phyloP scores from a whole-genome alignment of 129 eudicot genomes.

The Flaveria robusta region DNA sequence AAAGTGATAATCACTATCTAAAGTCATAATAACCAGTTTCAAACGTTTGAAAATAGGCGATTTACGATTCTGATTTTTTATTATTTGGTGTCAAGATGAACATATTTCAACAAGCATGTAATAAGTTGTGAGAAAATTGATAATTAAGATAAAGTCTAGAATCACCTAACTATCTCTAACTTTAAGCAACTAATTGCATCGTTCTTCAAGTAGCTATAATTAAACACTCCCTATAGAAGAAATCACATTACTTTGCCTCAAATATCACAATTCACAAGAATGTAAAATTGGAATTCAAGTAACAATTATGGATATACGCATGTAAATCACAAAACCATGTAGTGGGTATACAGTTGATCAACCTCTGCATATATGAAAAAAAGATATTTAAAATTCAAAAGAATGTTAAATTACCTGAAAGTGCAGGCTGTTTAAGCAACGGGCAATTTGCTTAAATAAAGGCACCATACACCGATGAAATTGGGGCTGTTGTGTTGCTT shows the following conservation, averaged over 20 bases:
- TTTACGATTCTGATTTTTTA: not conserved
- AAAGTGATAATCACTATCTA: not conserved
- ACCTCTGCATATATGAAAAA: not conserved
- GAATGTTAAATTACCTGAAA: constrained; percentile 61
- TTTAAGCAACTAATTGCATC: not conserved
- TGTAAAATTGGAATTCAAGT: not conserved
- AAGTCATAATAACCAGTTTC: not conserved
- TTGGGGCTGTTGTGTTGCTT: constrained; percentile 73
- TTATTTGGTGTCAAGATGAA: not conserved
- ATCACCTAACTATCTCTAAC: not conserved
- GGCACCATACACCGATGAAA: constrained; percentile 87
- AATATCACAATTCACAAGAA: constrained; percentile 4
- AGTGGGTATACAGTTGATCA: not conserved
- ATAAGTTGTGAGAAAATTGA: not conserved
- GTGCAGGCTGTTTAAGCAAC: constrained; percentile 74
- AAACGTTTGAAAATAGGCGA: not conserved
- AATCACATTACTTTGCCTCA: not conserved
- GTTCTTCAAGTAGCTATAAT: constrained; percentile 4
- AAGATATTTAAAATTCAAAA: constrained; percentile 4
- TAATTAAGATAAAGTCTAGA: not conserved
- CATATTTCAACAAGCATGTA: not conserved
- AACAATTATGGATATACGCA: not conserved
- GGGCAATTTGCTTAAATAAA: constrained; percentile 68
- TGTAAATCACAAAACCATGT: not conserved
- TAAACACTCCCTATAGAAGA: not conserved